Evolutionary conservation across 2,329 filamentous ascomycete species (phyloP).

Genomic region (Arthrobotrys sphaeroides): DNA sequence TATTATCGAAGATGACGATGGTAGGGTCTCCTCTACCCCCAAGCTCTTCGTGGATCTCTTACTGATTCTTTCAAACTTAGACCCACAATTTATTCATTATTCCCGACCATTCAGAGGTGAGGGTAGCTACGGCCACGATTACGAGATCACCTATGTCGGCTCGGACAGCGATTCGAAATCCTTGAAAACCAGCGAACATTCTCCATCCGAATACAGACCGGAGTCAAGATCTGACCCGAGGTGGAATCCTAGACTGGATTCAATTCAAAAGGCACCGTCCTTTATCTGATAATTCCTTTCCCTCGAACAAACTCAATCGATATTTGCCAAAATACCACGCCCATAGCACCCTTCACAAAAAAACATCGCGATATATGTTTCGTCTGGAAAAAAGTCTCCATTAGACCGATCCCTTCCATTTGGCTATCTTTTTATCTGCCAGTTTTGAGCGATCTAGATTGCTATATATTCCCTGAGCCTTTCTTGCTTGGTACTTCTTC

Average conservation of each 20-base stretch:
- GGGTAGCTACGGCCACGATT: conserved; percentile 41
- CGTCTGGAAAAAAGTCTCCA: conserved; percentile 9
- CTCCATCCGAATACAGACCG: conserved; percentile 49
- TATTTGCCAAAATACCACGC: too few relatives aligned
- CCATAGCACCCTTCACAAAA: not conserved
- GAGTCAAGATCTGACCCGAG: conserved; percentile 43
- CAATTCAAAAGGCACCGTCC: conserved; percentile 38
- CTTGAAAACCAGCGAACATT: conserved; percentile 42
- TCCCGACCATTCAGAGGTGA: conserved; percentile 41
- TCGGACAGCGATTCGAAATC: conserved; percentile 50
- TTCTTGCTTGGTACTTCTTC: not conserved
- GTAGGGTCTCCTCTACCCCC: not conserved
- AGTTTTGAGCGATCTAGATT: conserved; percentile 12
- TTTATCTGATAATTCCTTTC: conserved; percentile 23
- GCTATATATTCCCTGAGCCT: not conserved
- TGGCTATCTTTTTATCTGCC: not conserved
- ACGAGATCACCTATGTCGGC: conserved; percentile 45
- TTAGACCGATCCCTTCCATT: not conserved
- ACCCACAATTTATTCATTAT: conserved; percentile 43
- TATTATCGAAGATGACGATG: conserved; percentile 50
- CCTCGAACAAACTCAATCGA: not conserved
- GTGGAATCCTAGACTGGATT: conserved; percentile 47
- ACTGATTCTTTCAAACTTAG: not conserved
- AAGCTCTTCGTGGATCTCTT: not conserved
- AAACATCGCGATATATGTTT: not conserved